Conservation (phyloP, 805 yeast genomes). For the Zygosaccharomyces kombuchaensis region DNA sequence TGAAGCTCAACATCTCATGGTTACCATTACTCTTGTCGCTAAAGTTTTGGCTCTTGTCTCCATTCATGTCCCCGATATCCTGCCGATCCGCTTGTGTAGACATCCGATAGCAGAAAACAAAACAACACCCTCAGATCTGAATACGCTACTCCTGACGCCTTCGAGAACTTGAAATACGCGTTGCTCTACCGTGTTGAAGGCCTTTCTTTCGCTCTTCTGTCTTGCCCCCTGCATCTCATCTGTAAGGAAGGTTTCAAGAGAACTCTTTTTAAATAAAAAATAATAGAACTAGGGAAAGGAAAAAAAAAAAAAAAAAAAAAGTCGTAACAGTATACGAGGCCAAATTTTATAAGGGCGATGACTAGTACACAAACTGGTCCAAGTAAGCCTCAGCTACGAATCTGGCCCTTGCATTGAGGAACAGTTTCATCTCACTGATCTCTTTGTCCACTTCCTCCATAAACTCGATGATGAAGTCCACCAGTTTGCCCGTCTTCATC, state of each 20-base stretch:
- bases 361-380: conserved; percentile 70
- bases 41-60: conserved; percentile 1
- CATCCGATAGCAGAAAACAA: background rate
- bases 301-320: background rate
- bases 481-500: conserved; percentile 91
- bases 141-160: background rate
- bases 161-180: background rate
- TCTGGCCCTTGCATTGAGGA: conserved; percentile 95
- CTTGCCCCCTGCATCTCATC: background rate
- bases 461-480: conserved; percentile 94
- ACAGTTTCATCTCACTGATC: conserved; percentile 96
- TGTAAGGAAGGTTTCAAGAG: conserved; percentile 1
- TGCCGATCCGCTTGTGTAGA: conserved; percentile 2
- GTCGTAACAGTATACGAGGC: conserved; percentile 2
- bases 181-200: background rate
- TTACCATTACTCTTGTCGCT: conserved; percentile 12
- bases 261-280: background rate
- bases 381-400: conserved; percentile 95
- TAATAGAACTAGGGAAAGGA: background rate
- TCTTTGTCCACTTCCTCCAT: conserved; percentile 99
- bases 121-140: background rate
- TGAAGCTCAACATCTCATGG: conserved; percentile 22
- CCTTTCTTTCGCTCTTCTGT: background rate
- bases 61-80: conserved; percentile 3
- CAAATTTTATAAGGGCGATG: background rate